Evolutionary conservation across 495 filamentous ascomycete species (phyloP).

Genomic region (Wilcoxina mikolae): DNA sequence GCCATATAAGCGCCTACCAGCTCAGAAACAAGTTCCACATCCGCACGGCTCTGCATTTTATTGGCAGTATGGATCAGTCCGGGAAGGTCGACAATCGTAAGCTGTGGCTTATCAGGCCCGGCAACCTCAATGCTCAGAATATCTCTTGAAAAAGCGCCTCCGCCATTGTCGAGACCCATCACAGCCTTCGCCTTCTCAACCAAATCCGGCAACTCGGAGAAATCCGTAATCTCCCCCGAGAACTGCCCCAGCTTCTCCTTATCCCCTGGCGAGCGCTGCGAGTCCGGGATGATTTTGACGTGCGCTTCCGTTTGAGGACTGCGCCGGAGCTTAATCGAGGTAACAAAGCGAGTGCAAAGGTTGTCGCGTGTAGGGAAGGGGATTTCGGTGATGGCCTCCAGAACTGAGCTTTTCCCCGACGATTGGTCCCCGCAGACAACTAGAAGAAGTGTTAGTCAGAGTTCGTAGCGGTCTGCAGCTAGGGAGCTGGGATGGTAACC

Average conservation of each 20-base stretch:
- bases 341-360: conserved; percentile 45
- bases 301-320: conserved; percentile 21
- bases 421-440: conserved; percentile 52
- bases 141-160: conserved; percentile 34
- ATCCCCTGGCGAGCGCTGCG: conserved; percentile 22
- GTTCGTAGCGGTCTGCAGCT: background rate
- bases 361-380: conserved; percentile 41
- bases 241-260: conserved; percentile 27
- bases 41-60: conserved; percentile 32
- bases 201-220: conserved; percentile 29
- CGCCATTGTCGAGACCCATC: background rate
- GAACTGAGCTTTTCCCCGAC: conserved; percentile 48
- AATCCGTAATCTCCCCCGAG: conserved; percentile 29
- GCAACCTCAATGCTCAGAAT: conserved; percentile 39
- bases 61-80: conserved; percentile 37
- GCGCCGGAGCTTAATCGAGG: conserved; percentile 42
- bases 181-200: conserved; percentile 34
- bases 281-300: conserved; percentile 33
- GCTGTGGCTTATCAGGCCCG: conserved; percentile 36
- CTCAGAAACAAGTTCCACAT: conserved; percentile 33
- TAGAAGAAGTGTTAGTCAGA: background rate
- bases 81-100: conserved; percentile 44
- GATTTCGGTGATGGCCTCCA: conserved; percentile 51
- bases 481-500: background rate
- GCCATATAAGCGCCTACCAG: conserved; percentile 37